Conservation (phyloP, 768 basidiomycete genomes). For the Leccinellum rugosiceps region DNA sequence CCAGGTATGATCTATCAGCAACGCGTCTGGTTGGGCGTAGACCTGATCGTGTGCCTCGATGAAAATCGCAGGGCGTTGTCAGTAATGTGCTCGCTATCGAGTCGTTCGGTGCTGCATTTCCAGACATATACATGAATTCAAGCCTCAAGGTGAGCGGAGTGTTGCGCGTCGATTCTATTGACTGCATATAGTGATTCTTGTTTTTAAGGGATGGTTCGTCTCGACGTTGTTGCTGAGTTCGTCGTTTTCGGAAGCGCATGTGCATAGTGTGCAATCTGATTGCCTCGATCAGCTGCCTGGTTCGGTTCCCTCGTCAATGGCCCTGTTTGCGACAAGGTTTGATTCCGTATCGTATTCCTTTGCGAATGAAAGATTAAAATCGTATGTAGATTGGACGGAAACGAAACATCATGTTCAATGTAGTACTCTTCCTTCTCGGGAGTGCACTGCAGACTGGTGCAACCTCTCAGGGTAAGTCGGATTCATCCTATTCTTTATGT, state of each 20-base stretch:
- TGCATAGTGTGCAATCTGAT: slow-evolving; percentile 5
- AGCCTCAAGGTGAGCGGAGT: slow-evolving; percentile 20
- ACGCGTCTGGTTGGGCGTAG: background rate
- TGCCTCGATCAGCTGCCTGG: slow-evolving; percentile 26
- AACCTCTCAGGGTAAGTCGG: slow-evolving; percentile 17
- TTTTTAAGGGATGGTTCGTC: slow-evolving; percentile 30
- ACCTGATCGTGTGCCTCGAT: background rate
- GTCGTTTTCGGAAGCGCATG: slow-evolving; percentile 2
- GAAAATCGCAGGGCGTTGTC: slow-evolving; percentile 26
- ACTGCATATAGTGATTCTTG: background rate
- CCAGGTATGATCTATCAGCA: slow-evolving; percentile 13
- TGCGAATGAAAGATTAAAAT: background rate
- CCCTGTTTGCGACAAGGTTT: slow-evolving; percentile 31
- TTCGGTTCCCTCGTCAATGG: slow-evolving; percentile 30
- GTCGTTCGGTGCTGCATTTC: slow-evolving; percentile 34
- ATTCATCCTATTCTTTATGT: background rate
- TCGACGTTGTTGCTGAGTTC: slow-evolving; percentile 27
- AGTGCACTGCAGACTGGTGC: slow-evolving; percentile 32
- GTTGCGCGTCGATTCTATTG: background rate
- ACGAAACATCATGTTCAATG: slow-evolving; percentile 26
- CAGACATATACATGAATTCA: slow-evolving; percentile 27
- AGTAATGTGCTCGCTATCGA: slow-evolving; percentile 33
- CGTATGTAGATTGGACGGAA: slow-evolving; percentile 26
- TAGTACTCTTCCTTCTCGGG: slow-evolving; percentile 29
- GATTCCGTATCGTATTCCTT: background rate